Evolutionary conservation across 1,284 basidiomycete species (phyloP).

Genomic region (Agaricales sp.): DNA sequence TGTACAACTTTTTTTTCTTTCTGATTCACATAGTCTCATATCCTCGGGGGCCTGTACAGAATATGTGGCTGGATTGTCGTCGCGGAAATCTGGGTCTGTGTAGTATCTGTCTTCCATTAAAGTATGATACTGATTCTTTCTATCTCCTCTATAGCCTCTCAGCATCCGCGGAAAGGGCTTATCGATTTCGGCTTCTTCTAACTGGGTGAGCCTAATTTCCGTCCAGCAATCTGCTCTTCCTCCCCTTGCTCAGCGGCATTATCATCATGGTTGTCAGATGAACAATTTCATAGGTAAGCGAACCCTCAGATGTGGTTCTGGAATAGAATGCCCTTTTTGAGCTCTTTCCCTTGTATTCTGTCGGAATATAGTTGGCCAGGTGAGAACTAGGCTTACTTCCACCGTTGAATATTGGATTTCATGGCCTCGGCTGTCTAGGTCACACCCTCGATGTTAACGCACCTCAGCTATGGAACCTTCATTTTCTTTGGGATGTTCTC

Average conservation of each 20-base stretch:
- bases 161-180: conserved; percentile 59
- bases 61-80: conserved; percentile 56
- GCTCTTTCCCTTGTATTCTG: not conserved
- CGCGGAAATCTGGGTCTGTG: conserved; percentile 60
- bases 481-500: conserved; percentile 61
- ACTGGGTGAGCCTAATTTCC: conserved; percentile 40
- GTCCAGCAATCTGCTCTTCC: not conserved
- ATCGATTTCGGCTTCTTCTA: conserved; percentile 60
- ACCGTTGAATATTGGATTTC: not conserved
- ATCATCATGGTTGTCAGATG: too few species aligned
- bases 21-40: conserved; percentile 16
- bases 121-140: too few species aligned
- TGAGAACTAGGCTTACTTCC: not conserved
- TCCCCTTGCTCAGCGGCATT: conserved; percentile 4
- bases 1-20: conserved; percentile 1
- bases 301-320: not conserved
- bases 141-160: too few species aligned
- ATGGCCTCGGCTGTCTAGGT: conserved; percentile 29
- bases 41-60: too few species aligned
- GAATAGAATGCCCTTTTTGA: too few species aligned
- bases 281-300: conserved; percentile 61
- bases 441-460: conserved; percentile 50
- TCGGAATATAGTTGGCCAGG: not conserved
- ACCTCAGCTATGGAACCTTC: conserved; percentile 55
- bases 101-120: too few species aligned